These are phyloP conservation scores for Torulaspora gathmanii DNA, from an alignment of 805 yeast genomes.

Conservation along the genomic window DNA sequence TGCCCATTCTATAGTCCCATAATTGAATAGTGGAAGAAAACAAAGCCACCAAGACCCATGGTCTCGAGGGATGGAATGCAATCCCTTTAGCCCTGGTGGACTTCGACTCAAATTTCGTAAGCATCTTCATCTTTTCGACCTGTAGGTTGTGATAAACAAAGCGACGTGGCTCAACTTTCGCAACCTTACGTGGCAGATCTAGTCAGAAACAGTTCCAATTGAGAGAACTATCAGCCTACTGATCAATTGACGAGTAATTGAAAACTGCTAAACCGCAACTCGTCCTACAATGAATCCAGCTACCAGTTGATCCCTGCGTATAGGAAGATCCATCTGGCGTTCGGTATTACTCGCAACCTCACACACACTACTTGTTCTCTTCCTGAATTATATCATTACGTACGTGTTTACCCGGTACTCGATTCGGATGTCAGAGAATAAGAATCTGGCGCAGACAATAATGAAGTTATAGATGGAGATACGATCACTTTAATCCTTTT, in stretches of 20 bases:
- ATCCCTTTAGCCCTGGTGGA: conserved; percentile 96
- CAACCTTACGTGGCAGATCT: neutral
- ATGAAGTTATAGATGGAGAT: too few species aligned
- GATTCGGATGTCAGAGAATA: neutral
- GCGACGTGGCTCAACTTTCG: conserved; percentile 4
- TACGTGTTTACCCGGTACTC: conserved; percentile 6
- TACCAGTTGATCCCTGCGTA: neutral
- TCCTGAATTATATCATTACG: neutral
- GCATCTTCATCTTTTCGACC: conserved; percentile 67
- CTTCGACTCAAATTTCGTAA: conserved; percentile 90
- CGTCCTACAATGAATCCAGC: neutral
- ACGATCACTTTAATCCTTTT: too few species aligned
- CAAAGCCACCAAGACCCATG: conserved; percentile 93
- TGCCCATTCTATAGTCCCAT: conserved; percentile 99
- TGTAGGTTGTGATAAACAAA: conserved; percentile 5
- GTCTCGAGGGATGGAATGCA: conserved; percentile 89
- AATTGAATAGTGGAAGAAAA: conserved; percentile 98
- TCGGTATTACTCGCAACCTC: conserved; percentile 3
- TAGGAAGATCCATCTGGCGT: conserved; percentile 4
- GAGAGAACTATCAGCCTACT: neutral
- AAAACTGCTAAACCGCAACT: too few species aligned
- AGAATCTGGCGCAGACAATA: neutral
- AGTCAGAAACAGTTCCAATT: neutral
- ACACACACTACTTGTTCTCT: conserved; percentile 1
- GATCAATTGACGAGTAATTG: neutral